These are phyloP conservation scores for Fomitiporia mediterranea DNA, from an alignment of 1,284 basidiomycete species.

Conservation along the genomic window DNA sequence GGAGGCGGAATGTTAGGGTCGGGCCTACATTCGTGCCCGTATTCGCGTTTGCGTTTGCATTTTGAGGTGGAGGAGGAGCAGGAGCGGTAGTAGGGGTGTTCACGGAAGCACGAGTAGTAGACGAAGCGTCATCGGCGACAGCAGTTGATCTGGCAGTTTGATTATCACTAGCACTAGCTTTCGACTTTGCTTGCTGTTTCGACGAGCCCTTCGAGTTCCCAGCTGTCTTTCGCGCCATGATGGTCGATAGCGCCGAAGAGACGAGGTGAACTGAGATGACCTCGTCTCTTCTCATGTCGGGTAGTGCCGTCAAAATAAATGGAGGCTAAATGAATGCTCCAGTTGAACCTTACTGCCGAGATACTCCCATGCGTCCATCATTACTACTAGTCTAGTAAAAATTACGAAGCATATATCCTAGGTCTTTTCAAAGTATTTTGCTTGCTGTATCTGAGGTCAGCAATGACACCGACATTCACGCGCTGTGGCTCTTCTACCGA, in stretches of 20 bases:
- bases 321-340: not conserved
- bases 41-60: not conserved
- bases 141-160: not conserved
- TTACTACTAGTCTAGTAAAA: not conserved
- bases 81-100: too few relatives aligned
- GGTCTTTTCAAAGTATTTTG: too few relatives aligned
- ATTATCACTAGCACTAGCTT: not conserved
- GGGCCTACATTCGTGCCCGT: not conserved
- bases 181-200: not conserved
- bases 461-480: too few relatives aligned
- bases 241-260: not conserved
- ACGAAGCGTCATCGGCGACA: not conserved
- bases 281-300: not conserved
- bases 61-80: not conserved
- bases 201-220: not conserved
- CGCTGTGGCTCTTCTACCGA: too few relatives aligned
- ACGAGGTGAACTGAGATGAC: not conserved
- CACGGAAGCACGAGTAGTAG: too few relatives aligned
- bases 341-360: not conserved
- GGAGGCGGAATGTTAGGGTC: not conserved
- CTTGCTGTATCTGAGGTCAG: too few relatives aligned
- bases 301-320: not conserved
- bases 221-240: slow-evolving; percentile 5
- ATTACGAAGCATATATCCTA: too few relatives aligned
- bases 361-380: not conserved